Conservation (phyloP, 2,329 filamentous ascomycete species). For the Elsinoe batatas region DNA sequence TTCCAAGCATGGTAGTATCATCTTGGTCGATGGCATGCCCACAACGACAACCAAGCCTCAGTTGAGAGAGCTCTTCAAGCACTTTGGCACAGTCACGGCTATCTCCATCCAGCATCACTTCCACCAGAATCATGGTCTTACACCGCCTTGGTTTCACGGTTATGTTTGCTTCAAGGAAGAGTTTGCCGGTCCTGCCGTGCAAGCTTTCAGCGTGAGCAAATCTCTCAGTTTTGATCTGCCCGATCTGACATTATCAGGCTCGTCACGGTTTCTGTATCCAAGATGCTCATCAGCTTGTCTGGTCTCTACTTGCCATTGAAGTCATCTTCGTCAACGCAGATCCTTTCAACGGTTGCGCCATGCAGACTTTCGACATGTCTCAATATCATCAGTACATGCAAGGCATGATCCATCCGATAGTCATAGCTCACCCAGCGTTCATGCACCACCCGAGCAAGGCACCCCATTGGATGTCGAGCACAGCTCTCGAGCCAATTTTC, state of each 20-base stretch:
- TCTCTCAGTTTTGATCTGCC: background rate
- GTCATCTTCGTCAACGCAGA: background rate
- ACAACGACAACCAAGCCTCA: background rate
- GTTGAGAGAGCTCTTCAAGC: constrained; percentile 5
- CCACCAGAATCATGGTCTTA: background rate
- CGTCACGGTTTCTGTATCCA: constrained; percentile 4
- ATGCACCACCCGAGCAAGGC: background rate
- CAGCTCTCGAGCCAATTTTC: background rate
- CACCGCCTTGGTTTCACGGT: background rate
- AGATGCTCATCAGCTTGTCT: background rate
- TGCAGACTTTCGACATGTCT: background rate
- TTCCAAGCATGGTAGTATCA: constrained; percentile 6
- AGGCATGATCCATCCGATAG: background rate
- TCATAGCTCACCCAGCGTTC: background rate
- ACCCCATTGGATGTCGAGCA: background rate
- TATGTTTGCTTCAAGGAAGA: background rate
- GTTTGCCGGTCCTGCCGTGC: constrained; percentile 1
- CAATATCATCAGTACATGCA: background rate
- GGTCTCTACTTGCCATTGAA: background rate
- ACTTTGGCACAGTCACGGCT: constrained; percentile 9
- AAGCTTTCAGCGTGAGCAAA: constrained; percentile 3
- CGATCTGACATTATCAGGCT: background rate
- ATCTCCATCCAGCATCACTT: background rate
- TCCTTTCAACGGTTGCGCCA: background rate
- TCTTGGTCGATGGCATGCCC: constrained; percentile 14